A percentile compares a stretch with the other conserved stretches of the same genome.
Evolutionary conservation across 2,329 filamentous ascomycete species (phyloP).

Genomic region (Penicillium frequentans): DNA sequence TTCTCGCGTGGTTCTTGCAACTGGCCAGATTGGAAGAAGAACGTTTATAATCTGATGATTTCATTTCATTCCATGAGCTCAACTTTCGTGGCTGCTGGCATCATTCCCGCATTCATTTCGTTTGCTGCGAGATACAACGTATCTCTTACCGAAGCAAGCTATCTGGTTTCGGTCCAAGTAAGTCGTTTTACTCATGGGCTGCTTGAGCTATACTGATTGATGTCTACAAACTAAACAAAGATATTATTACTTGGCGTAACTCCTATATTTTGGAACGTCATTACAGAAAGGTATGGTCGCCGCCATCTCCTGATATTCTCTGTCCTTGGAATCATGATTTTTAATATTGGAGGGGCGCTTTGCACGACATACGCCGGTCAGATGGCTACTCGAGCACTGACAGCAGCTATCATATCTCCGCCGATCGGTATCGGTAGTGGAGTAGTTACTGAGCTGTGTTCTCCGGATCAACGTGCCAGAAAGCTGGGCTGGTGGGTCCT

Average conservation of each 20-base stretch:
- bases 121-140: conserved; percentile 53
- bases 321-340: conserved; percentile 45
- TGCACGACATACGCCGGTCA: conserved; percentile 50
- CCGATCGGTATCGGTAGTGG: conserved; percentile 53
- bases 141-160: conserved; percentile 50
- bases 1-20: conserved; percentile 20
- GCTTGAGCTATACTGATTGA: not conserved
- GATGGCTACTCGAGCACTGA: conserved; percentile 51
- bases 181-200: not conserved
- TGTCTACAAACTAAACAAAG: conserved; percentile 1
- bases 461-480: conserved; percentile 51
- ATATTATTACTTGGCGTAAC: conserved; percentile 54
- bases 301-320: conserved; percentile 55
- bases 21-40: conserved; percentile 36
- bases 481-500: conserved; percentile 57
- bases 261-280: conserved; percentile 56
- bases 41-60: conserved; percentile 53
- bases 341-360: conserved; percentile 55
- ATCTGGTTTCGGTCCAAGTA: conserved; percentile 52
- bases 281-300: conserved; percentile 54
- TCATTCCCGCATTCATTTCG: conserved; percentile 52
- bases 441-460: conserved; percentile 56
- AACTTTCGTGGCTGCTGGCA: conserved; percentile 54
- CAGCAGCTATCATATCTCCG: conserved; percentile 54
- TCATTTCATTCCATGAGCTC: conserved; percentile 57